Percentiles rank a stretch among this genome's conserved stretches.
Evolutionary conservation across 1,284 basidiomycete genomes (phyloP).

Genomic region (Ustilago hordei): DNA sequence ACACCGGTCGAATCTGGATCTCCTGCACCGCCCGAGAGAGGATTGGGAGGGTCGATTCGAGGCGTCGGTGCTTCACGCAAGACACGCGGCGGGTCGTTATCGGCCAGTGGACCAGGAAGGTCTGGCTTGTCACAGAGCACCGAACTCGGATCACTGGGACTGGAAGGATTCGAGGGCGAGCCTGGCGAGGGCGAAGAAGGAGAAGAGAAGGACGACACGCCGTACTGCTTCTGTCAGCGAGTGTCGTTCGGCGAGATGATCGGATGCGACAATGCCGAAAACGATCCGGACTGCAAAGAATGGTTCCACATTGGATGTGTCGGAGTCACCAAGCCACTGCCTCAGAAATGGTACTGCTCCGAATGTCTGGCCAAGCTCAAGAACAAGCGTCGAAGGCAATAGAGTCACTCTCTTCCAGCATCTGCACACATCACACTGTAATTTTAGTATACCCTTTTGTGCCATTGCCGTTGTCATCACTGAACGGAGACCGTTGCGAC

Average conservation of each 20-base stretch:
- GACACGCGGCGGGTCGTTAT: constrained; percentile 37
- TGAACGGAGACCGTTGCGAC: background rate
- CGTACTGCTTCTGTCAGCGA: constrained; percentile 68
- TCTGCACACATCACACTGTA: background rate
- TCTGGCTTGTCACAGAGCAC: constrained; percentile 44
- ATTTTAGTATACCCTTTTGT: constrained; percentile 13
- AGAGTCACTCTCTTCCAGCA: background rate
- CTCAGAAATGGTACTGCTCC: constrained; percentile 66
- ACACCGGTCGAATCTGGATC: constrained; percentile 49
- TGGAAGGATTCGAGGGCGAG: constrained; percentile 48
- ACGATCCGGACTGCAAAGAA: constrained; percentile 64
- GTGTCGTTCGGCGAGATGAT: constrained; percentile 68
- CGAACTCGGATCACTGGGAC: constrained; percentile 28
- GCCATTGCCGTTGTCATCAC: background rate
- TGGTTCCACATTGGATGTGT: constrained; percentile 70
- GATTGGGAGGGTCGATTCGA: constrained; percentile 34
- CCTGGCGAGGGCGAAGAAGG: constrained; percentile 52
- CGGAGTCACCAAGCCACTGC: constrained; percentile 66
- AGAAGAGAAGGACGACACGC: constrained; percentile 63
- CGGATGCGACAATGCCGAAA: constrained; percentile 59
- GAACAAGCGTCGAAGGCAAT: constrained; percentile 46
- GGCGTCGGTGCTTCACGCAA: constrained; percentile 37
- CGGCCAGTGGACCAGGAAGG: constrained; percentile 34
- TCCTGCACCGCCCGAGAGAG: constrained; percentile 45
- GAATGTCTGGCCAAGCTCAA: constrained; percentile 54